Conservation (phyloP, 2,329 filamentous ascomycete species). For the Parascedosporium putredinis region DNA sequence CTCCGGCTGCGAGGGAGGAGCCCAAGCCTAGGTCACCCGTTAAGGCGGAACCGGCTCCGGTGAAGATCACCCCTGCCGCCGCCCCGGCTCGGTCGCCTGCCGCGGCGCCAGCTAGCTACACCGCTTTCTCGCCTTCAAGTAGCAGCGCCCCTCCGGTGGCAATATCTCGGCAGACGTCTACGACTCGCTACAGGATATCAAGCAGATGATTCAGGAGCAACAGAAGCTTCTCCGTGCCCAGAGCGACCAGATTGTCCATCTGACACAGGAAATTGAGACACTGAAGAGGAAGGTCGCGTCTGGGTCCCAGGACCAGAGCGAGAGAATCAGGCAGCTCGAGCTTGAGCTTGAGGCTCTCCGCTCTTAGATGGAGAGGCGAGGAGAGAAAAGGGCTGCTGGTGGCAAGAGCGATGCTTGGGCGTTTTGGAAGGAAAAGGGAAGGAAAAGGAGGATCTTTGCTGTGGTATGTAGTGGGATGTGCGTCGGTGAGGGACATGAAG, state of each 20-base stretch:
- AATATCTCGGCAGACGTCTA: constrained; percentile 32
- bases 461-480: too few species aligned
- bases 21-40: constrained; percentile 22
- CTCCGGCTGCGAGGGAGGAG: constrained; percentile 14
- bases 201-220: constrained; percentile 65
- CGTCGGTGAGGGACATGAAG: too few species aligned
- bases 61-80: constrained; percentile 18
- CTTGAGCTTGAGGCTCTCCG: constrained; percentile 55
- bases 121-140: constrained; percentile 16
- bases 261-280: constrained; percentile 65
- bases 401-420: neutral
- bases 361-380: constrained; percentile 29
- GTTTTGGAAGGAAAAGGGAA: neutral
- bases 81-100: constrained; percentile 16
- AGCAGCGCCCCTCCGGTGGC: constrained; percentile 10
- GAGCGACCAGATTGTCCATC: constrained; percentile 59
- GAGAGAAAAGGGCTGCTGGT: neutral
- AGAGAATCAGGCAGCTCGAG: constrained; percentile 57
- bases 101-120: constrained; percentile 18
- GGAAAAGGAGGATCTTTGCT: neutral
- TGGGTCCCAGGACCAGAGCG: constrained; percentile 50
- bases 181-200: constrained; percentile 65
- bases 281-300: constrained; percentile 67
- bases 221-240: constrained; percentile 68
- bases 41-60: too few species aligned